These are phyloP conservation scores for Nymphaea thermarum DNA, from an alignment of 164 flowering plant genomes.

Conservation along the genomic window DNA sequence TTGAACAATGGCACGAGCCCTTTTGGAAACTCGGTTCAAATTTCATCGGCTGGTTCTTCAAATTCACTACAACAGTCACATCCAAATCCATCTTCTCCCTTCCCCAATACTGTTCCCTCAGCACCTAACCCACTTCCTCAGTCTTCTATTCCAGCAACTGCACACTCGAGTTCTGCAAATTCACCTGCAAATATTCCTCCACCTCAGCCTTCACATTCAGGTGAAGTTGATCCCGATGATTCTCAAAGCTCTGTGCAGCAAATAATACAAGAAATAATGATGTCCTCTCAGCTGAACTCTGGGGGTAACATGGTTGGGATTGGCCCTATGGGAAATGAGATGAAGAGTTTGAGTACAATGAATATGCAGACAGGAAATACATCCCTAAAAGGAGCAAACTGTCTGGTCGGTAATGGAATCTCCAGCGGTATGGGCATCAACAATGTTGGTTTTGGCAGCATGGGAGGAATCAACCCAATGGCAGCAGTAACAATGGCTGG, in stretches of 20 bases:
- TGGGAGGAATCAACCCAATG: conserved; percentile 48
- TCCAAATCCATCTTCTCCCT: conserved; percentile 46
- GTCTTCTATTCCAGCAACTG: conserved; percentile 24
- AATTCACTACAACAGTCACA: conserved; percentile 44
- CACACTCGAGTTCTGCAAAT: conserved; percentile 40
- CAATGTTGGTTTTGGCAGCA: conserved; percentile 34
- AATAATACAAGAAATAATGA: conserved; percentile 75
- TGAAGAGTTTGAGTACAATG: conserved; percentile 54
- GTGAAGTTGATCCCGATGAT: conserved; percentile 60
- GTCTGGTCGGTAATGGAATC: conserved; percentile 40
- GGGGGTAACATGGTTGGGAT: conserved; percentile 33
- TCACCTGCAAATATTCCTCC: conserved; percentile 56
- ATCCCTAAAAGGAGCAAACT: conserved; percentile 29
- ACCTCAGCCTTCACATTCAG: conserved; percentile 43
- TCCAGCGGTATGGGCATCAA: conserved; percentile 29
- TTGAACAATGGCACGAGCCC: conserved; percentile 48
- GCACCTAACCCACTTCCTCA: conserved; percentile 50
- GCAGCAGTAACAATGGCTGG: conserved; percentile 32
- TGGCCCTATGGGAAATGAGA: conserved; percentile 50
- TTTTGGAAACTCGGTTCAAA: conserved; percentile 39
- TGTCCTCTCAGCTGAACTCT: conserved; percentile 56
- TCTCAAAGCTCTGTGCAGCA: conserved; percentile 89
- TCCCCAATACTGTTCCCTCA: conserved; percentile 67
- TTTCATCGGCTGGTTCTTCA: conserved; percentile 68
- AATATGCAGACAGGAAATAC: conserved; percentile 20